Evolutionary conservation across 2,329 filamentous ascomycete species (phyloP).

Genomic region (Hyphodiscus sp.): DNA sequence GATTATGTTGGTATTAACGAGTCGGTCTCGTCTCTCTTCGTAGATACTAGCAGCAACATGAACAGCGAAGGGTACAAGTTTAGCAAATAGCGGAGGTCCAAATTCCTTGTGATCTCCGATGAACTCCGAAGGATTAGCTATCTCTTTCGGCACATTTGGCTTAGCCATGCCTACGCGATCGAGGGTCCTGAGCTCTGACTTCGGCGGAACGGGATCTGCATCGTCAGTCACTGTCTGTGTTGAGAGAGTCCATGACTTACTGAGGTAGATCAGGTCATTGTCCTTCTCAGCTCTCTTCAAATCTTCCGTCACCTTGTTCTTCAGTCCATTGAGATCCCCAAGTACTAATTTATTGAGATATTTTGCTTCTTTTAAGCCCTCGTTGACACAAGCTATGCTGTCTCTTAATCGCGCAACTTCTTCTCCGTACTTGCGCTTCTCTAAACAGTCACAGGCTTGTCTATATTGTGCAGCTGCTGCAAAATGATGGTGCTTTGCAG

Average conservation of each 20-base stretch:
- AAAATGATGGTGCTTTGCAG: constrained; percentile 95
- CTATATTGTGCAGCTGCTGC: constrained; percentile 91
- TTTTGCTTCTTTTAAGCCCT: constrained; percentile 77
- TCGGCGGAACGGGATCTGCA: constrained; percentile 70
- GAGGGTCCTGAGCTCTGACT: constrained; percentile 78
- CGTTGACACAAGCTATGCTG: constrained; percentile 73
- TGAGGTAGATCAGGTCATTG: constrained; percentile 91
- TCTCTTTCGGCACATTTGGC: constrained; percentile 70
- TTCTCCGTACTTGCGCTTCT: constrained; percentile 92
- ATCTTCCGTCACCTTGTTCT: constrained; percentile 76
- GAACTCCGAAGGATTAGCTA: constrained; percentile 72
- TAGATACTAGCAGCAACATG: constrained; percentile 95
- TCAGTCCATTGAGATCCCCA: constrained; percentile 76
- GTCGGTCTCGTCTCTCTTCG: constrained; percentile 80
- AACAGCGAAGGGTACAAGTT: constrained; percentile 90
- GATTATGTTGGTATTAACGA: constrained; percentile 83
- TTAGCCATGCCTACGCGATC: constrained; percentile 87
- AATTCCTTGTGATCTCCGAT: constrained; percentile 76
- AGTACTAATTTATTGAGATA: constrained; percentile 78
- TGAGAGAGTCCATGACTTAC: constrained; percentile 36
- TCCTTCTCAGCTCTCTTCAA: constrained; percentile 90
- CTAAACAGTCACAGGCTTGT: constrained; percentile 82
- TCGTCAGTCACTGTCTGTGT: constrained; percentile 27
- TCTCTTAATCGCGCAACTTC: constrained; percentile 84
- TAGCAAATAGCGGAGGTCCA: constrained; percentile 79